Percentiles rank a stretch among this genome's conserved stretches.
These are phyloP conservation scores for Kregervanrija fluxuum DNA, from an alignment of 805 yeast species.

Conservation along the genomic window DNA sequence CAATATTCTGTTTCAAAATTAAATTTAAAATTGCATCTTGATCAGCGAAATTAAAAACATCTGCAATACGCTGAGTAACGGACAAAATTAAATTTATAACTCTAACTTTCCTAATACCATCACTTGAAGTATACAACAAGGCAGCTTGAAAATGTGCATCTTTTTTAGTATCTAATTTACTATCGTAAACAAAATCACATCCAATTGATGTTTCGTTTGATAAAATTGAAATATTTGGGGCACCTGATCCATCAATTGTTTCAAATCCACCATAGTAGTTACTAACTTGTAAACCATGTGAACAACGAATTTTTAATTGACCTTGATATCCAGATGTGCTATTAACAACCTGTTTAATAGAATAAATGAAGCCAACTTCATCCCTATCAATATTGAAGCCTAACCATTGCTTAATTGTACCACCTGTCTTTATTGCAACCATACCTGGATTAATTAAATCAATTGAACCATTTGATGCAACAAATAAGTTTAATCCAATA, in stretches of 20 bases:
- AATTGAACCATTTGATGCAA: constrained; percentile 51
- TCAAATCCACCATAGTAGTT: constrained; percentile 62
- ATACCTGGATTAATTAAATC: constrained; percentile 71
- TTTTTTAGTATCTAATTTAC: constrained; percentile 55
- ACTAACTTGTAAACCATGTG: constrained; percentile 76
- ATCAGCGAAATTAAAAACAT: constrained; percentile 73
- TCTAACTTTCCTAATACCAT: constrained; percentile 77
- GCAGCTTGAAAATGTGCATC: constrained; percentile 94
- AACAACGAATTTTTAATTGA: constrained; percentile 76
- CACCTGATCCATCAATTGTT: constrained; percentile 29
- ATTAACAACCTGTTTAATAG: constrained; percentile 45
- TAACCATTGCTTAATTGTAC: constrained; percentile 56
- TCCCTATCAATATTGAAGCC: constrained; percentile 64
- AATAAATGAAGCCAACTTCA: constrained; percentile 52
- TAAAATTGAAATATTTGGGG: constrained; percentile 14
- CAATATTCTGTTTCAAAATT: constrained; percentile 42
- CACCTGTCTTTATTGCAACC: constrained; percentile 64
- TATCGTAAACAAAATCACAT: constrained; percentile 70
- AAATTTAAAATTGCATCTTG: constrained; percentile 57
- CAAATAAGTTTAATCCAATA: constrained; percentile 73
- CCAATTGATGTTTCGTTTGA: constrained; percentile 56
- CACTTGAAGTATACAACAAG: constrained; percentile 67
- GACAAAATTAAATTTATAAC: constrained; percentile 81
- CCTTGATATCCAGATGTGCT: constrained; percentile 68
- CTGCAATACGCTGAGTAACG: constrained; percentile 64